Evolutionary conservation across 2,329 filamentous ascomycete species (phyloP).

Genomic region (Polychaeton citri): DNA sequence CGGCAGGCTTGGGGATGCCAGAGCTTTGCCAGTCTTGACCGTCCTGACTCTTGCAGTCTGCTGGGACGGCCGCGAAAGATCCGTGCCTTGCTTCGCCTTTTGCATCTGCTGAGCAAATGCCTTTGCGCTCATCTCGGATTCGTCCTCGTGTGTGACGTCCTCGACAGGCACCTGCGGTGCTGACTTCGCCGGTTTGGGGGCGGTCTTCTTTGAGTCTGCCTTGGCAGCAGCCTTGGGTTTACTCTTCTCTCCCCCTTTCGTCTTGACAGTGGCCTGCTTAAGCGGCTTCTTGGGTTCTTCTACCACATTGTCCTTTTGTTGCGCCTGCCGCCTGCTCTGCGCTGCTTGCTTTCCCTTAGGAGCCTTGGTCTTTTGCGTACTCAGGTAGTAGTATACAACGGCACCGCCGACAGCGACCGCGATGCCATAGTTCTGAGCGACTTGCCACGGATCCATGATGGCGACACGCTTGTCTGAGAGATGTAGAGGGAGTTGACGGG

Average conservation of each 20-base stretch:
- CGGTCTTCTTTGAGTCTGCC: constrained; percentile 9
- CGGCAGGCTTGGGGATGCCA: constrained; percentile 49
- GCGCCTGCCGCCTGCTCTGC: constrained; percentile 2
- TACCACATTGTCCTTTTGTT: constrained; percentile 5
- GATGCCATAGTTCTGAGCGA: constrained; percentile 8
- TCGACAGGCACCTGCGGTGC: constrained; percentile 7
- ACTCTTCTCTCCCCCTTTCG: constrained; percentile 6
- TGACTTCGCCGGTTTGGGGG: constrained; percentile 6
- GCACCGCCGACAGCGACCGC: constrained; percentile 5
- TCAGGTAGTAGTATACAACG: constrained; percentile 3
- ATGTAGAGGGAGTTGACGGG: too few relatives aligned
- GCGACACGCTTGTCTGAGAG: too few relatives aligned
- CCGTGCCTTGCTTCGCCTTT: constrained; percentile 56
- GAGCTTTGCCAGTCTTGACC: constrained; percentile 50
- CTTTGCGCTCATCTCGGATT: constrained; percentile 53
- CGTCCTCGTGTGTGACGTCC: constrained; percentile 29
- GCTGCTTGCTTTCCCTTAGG: constrained; percentile 1
- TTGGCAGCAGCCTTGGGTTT: constrained; percentile 8
- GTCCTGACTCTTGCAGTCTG: constrained; percentile 40
- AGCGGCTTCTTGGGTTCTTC: constrained; percentile 1
- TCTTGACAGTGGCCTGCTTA: constrained; percentile 1
- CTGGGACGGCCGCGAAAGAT: constrained; percentile 31
- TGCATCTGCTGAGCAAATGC: constrained; percentile 66
- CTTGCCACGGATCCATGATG: constrained; percentile 10
- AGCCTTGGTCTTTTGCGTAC: neutral